Evolutionary conservation across 768 basidiomycete genomes (phyloP), one percentile per base, ranked within the genome.

Genomic region (Psilocybe sp.): DNA sequence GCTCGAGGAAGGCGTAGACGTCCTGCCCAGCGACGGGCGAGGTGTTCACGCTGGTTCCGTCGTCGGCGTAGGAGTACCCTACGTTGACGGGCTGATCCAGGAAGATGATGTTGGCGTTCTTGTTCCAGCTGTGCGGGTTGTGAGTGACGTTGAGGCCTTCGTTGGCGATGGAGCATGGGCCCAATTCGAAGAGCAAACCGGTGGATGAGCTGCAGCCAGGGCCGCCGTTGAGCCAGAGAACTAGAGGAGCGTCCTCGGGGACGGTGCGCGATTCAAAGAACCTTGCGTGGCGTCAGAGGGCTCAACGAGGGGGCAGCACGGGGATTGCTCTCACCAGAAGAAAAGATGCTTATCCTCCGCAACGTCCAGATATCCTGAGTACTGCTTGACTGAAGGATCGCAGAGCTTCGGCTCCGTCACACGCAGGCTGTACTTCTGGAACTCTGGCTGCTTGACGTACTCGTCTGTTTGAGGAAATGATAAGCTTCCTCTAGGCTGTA

Each of bases 191-290:
- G 13, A 98, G 74, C 18, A 97, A 79, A 9, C 95, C 95, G 1
- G 90, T 88, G 9, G 85, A 82, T 7, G 84, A 87, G 47, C 81
- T 84, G 69, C 82, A 84, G 8, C 84, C 80, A 16, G 83, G 84
- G 11, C 87, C 86, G 32, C 90, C 90, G 55, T 91, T 92, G n/a
- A 92, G 73, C 95, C 95, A 97, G 41, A 97, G 74, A 8, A 95
- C 76, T 2, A 98, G 77, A 4, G 94, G 95, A 5, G 89, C 92
- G 46, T 81, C 74, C 44, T 78, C 69, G 0, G 96, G 94, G 14
- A 80, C 75, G 47, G 69, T 72, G 33, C 94, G 78, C 1, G 88
- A 82, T 69, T 97, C 95, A 58, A 98, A 93, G 78, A 92, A 93
- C 89, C 89, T 90, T 51, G 16, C 13, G 2, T 38, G 28, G 39